Conservation (phyloP, 805 yeast species). For the Cyberlindnera xylosilytica region DNA sequence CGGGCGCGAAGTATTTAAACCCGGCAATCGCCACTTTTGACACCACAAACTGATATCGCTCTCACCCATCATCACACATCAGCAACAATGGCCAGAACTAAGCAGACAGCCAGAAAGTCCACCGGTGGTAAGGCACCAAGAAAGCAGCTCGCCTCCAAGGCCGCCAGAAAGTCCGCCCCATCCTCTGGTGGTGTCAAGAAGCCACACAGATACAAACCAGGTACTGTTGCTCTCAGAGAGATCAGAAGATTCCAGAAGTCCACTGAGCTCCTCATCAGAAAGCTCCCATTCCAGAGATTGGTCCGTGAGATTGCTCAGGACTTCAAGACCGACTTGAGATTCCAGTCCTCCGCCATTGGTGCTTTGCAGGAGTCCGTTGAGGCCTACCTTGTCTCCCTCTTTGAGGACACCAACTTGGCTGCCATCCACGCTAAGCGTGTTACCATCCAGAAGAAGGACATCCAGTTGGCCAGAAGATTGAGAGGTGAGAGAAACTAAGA, state of each 20-base stretch:
- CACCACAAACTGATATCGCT: no score
- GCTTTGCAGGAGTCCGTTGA: slow-evolving; percentile 98
- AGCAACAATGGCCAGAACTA: slow-evolving; percentile 79
- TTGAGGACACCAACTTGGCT: slow-evolving; percentile 97
- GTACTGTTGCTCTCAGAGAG: slow-evolving; percentile 95
- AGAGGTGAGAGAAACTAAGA: slow-evolving; percentile 90
- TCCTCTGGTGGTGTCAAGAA: slow-evolving; percentile 90
- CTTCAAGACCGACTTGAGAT: slow-evolving; percentile 88
- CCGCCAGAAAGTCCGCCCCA: slow-evolving; percentile 93
- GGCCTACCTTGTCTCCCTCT: slow-evolving; percentile 93
- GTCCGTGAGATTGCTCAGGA: slow-evolving; percentile 96
- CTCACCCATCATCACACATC: slow-evolving; percentile 10
- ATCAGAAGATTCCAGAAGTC: slow-evolving; percentile 97
- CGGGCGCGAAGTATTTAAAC: not conserved
- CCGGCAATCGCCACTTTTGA: not conserved
- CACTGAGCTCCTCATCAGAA: slow-evolving; percentile 91
- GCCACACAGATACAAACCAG: slow-evolving; percentile 96
- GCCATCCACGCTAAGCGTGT: slow-evolving; percentile 99
- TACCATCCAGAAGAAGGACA: slow-evolving; percentile 97
- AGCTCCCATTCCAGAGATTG: slow-evolving; percentile 95
- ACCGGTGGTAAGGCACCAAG: slow-evolving; percentile 97
- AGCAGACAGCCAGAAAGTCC: slow-evolving; percentile 92
- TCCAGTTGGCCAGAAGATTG: slow-evolving; percentile 95
- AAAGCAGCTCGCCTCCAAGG: slow-evolving; percentile 89
- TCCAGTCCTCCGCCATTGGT: slow-evolving; percentile 96